Percentiles rank a stretch among this genome's conserved stretches.
These are phyloP conservation scores for Tetrapyrgos nigripes DNA, from an alignment of 1,284 basidiomycete genomes.

Conservation along the genomic window DNA sequence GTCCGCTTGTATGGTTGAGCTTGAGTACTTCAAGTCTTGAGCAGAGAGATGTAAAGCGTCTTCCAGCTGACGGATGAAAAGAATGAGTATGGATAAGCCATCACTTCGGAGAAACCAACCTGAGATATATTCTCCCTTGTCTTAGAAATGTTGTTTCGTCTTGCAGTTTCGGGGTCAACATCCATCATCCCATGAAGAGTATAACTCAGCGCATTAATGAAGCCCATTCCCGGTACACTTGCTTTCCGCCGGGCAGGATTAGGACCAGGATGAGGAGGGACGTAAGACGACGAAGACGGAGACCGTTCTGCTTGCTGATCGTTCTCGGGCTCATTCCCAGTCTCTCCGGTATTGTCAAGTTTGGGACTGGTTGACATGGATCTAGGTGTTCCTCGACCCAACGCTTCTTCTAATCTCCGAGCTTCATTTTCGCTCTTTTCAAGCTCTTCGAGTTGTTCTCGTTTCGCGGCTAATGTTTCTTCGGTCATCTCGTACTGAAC, in stretches of 20 bases:
- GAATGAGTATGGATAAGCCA: conserved; percentile 12
- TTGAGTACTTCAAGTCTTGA: conserved; percentile 95
- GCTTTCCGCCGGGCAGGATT: conserved; percentile 63
- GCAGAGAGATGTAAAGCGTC: conserved; percentile 89
- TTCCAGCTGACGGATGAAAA: conserved; percentile 69
- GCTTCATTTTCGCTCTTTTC: conserved; percentile 95
- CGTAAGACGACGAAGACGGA: conserved; percentile 47
- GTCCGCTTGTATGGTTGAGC: conserved; percentile 96
- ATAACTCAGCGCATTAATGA: conserved; percentile 93
- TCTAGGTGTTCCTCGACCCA: conserved; percentile 61
- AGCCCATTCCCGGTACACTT: conserved; percentile 78
- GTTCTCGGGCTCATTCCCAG: conserved; percentile 33
- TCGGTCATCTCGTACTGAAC: conserved; percentile 98
- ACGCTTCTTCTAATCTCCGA: conserved; percentile 86
- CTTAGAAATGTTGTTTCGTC: conserved; percentile 92
- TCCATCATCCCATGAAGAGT: conserved; percentile 99
- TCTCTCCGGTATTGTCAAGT: conserved; percentile 39
- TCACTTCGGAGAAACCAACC: conserved; percentile 47
- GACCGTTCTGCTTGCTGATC: conserved; percentile 25
- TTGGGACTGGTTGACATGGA: conserved; percentile 33
- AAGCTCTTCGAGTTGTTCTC: conserved; percentile 87
- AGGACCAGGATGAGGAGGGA: conserved; percentile 79
- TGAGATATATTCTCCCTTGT: conserved; percentile 94
- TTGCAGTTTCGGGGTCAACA: conserved; percentile 94
- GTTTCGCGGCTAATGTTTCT: conserved; percentile 88